Evolutionary conservation across 73 alveolate species (phyloP), one percentile per base, ranked within the genome.

Genomic region (Stentor coeruleus): DNA sequence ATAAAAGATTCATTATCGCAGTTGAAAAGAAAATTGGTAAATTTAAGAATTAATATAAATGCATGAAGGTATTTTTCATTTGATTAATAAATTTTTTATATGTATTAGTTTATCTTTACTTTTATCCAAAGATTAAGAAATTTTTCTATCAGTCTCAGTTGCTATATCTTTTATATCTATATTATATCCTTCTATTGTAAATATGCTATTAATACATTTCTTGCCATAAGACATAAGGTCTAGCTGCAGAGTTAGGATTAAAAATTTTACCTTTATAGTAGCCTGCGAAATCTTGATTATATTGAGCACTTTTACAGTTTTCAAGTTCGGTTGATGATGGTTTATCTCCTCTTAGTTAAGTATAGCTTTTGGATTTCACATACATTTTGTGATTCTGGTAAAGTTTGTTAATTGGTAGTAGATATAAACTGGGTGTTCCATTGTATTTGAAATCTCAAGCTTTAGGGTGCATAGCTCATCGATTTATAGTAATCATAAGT

Each of bases 201-300:
- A 92, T 36, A 93, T 79, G 85, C 92, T 97, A 79, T 83, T 92
- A 93, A 93, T 58, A 90, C 82, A 57, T 92, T 82, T 87, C 87
- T 88, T 1, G 98, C 98, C 3, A 93, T 90, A 74, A 93, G 90
- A 15, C 98, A 84, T 97, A 93, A 3, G 98, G 98, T 49, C 79
- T 81, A 15, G 98, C 98, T 1, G 66, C 20, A 20, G 6, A 6
- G 42, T 40, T 37, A 80, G 57, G 0, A 11, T 49, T 20, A 11
- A 49, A 49, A 20, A 20, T 49, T 49, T 49, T 49, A 11, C 66
- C 66, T 6, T 2, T 31, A 28, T 74, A 59, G 84, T 84, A 83
- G 83, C 81, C 84, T n/a, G 82, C 91, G 6, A 58, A 72, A 83
- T 91, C 94, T 35, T 86, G 85, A 41, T 40, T 72, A 35, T 85